These are phyloP conservation scores for Candida sakaeoensis DNA, from an alignment of 805 yeast species.

Conservation along the genomic window DNA sequence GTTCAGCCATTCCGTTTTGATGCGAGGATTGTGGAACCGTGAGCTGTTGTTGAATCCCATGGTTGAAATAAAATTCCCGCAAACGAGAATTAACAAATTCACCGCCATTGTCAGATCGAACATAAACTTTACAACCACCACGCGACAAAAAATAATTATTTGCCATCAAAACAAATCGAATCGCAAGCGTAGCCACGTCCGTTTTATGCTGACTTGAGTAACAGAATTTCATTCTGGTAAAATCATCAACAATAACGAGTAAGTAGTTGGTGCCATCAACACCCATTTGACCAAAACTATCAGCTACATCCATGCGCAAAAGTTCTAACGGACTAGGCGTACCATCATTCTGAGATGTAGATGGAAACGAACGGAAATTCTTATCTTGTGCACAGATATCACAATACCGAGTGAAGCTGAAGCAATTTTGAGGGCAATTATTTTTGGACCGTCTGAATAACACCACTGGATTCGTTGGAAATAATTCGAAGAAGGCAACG, in stretches of 20 bases:
- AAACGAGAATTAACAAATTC: slow-evolving; percentile 3
- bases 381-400: neutral
- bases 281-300: neutral
- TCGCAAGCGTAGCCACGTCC: slow-evolving; percentile 2
- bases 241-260: slow-evolving; percentile 1
- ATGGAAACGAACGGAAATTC: neutral
- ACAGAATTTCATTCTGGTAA: neutral
- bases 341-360: no score
- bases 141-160: no score
- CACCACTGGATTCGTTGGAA: no score
- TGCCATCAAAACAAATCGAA: slow-evolving; percentile 6
- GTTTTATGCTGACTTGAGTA: neutral
- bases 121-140: no score
- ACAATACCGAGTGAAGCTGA: no score
- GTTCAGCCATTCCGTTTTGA: no score
- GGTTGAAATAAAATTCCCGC: no score
- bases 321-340: neutral
- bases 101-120: slow-evolving; percentile 9
- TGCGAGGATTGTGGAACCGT: no score
- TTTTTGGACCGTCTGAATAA: no score
- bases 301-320: neutral
- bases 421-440: no score
- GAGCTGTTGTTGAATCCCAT: no score
- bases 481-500: no score
- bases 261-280: neutral